These are phyloP conservation scores for Globisporangium cylindrosporum DNA, from an alignment of 352 stramenopile species.

Conservation along the genomic window DNA sequence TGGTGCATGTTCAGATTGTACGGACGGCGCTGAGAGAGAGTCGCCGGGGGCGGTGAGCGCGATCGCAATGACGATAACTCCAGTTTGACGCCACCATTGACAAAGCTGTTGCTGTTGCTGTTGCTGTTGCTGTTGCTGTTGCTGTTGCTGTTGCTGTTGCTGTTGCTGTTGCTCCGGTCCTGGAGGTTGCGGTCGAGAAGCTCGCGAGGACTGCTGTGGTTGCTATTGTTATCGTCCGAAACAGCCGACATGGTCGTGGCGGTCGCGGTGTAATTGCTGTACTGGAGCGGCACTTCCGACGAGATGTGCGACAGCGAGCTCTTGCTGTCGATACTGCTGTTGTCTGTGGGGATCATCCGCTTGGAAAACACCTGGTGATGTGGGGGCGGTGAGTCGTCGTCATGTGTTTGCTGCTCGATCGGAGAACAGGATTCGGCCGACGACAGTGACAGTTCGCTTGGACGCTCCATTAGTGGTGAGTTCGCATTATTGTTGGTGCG, in stretches of 20 bases:
- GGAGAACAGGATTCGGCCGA: not conserved
- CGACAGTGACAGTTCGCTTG: not conserved
- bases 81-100: not conserved
- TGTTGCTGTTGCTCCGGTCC: not conserved
- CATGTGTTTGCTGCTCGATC: not conserved
- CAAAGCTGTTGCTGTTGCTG: not conserved
- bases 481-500: not conserved
- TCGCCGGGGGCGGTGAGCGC: not conserved
- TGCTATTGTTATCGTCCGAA: not conserved
- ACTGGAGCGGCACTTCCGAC: not conserved
- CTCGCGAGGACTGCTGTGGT: not conserved
- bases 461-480: not conserved
- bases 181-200: not conserved
- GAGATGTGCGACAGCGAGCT: not conserved
- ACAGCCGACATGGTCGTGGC: not conserved
- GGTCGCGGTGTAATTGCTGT: not conserved
- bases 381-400: not conserved
- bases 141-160: not conserved
- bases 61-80: conserved; percentile 2
- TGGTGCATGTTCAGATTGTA: conserved; percentile 1
- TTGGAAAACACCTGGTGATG: not conserved
- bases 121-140: not conserved
- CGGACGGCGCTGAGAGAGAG: not conserved
- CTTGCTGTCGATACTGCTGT: not conserved
- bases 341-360: not conserved